Evolutionary conservation across 257 asterid species (phyloP).

Genomic region (Asclepias syriaca): DNA sequence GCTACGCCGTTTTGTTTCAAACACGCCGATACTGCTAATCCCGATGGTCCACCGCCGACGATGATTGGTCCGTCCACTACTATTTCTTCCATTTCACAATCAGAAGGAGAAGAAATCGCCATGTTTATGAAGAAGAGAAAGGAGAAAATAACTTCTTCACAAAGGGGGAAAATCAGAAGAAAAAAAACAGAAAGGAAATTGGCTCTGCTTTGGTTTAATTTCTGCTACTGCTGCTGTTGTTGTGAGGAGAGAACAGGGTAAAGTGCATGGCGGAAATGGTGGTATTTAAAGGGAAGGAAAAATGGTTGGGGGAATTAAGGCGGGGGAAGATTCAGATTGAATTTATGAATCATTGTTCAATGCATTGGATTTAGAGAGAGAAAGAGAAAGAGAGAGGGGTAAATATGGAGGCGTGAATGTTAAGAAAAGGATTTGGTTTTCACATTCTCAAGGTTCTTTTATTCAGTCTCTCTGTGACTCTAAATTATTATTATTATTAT

Average conservation of each 20-base stretch:
- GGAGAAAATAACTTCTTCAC: not conserved
- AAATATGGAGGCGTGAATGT: slow-evolving; percentile 58
- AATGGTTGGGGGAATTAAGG: not conserved
- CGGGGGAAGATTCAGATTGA: not conserved
- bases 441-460: slow-evolving; percentile 53
- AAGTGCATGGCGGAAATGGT: not conserved
- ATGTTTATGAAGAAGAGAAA: too few relatives aligned
- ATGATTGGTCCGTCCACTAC: slow-evolving; percentile 57
- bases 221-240: not conserved
- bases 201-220: slow-evolving; percentile 14
- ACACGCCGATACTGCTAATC: slow-evolving; percentile 89
- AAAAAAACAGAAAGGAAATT: too few relatives aligned
- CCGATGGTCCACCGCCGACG: slow-evolving; percentile 92
- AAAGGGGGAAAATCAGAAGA: too few relatives aligned
- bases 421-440: slow-evolving; percentile 54
- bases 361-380: slow-evolving; percentile 19
- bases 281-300: slow-evolving; percentile 29
- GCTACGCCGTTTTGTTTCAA: slow-evolving; percentile 56
- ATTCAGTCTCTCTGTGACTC: slow-evolving; percentile 6
- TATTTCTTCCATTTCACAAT: slow-evolving; percentile 16
- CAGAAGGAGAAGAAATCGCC: not conserved
- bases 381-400: slow-evolving; percentile 12
- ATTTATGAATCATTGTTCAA: slow-evolving; percentile 15
- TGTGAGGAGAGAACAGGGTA: not conserved
- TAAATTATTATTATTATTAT: too few relatives aligned